A percentile compares a stretch with the other conserved stretches of the same genome.
Conservation (phyloP, 805 yeast genomes). For the Kluyveromyces wickerhamii region DNA sequence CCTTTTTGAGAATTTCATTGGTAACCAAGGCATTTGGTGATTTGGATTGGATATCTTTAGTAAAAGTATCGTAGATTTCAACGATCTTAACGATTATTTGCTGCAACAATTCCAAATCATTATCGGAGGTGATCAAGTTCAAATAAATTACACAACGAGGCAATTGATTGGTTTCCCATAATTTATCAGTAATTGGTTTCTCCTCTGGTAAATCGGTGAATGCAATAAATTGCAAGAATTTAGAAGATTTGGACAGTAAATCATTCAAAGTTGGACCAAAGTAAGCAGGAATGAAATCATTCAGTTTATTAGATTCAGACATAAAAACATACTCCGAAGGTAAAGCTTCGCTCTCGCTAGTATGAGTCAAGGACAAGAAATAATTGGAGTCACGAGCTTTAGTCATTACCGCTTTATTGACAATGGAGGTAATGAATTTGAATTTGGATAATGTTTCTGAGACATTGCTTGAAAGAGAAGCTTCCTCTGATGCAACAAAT, state of each 20-base stretch:
- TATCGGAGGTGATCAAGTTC: slow-evolving; percentile 40
- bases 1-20: slow-evolving; percentile 69
- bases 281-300: slow-evolving; percentile 49
- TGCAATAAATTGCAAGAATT: slow-evolving; percentile 57
- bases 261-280: slow-evolving; percentile 35
- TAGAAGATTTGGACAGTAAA: slow-evolving; percentile 35
- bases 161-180: slow-evolving; percentile 43
- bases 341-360: slow-evolving; percentile 60
- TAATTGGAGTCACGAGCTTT: slow-evolving; percentile 67
- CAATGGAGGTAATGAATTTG: slow-evolving; percentile 74
- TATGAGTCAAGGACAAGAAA: slow-evolving; percentile 76
- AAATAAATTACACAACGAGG: slow-evolving; percentile 48
- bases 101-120: slow-evolving; percentile 43
- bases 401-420: slow-evolving; percentile 78
- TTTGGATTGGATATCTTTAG: slow-evolving; percentile 30
- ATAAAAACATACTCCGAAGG: slow-evolving; percentile 76
- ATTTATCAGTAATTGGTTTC: slow-evolving; percentile 56
- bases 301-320: slow-evolving; percentile 83
- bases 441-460: slow-evolving; percentile 38
- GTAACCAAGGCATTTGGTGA: slow-evolving; percentile 47
- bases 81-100: slow-evolving; percentile 49
- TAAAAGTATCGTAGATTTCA: slow-evolving; percentile 49
- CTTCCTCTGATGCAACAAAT: slow-evolving; percentile 19
- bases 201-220: slow-evolving; percentile 78
- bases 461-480: slow-evolving; percentile 25